Conservation (phyloP, 352 stramenopile species). For the Vaucheria bursata region DNA sequence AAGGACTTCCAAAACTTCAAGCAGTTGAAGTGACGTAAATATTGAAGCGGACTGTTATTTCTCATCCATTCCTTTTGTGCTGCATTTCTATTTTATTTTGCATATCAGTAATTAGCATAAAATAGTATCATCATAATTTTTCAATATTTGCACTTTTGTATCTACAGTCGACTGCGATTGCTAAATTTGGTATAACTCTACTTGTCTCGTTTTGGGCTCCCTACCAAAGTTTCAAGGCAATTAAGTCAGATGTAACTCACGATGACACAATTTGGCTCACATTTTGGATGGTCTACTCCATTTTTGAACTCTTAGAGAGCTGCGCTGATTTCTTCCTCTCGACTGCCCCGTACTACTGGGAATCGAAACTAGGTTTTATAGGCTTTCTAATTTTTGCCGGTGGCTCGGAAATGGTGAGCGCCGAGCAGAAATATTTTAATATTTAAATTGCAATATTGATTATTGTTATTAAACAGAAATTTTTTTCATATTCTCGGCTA, state of each 20-base stretch:
- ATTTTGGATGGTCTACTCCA: neutral
- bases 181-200: neutral
- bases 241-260: neutral
- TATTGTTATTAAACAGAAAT: no score
- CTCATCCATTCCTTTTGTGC: no score
- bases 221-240: neutral
- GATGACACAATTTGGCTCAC: neutral
- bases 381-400: neutral
- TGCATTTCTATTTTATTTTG: neutral
- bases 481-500: no score
- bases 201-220: neutral
- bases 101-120: no score
- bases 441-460: no score
- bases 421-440: no score
- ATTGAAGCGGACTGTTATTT: no score
- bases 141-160: no score
- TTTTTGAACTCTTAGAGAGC: neutral
- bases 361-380: neutral
- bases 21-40: no score
- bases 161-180: no score
- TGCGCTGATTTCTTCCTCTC: neutral
- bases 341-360: neutral
- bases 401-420: neutral
- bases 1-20: no score
- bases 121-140: no score